Conservation (phyloP, 169 alveolate genomes). For the Eimeria mitis region DNA sequence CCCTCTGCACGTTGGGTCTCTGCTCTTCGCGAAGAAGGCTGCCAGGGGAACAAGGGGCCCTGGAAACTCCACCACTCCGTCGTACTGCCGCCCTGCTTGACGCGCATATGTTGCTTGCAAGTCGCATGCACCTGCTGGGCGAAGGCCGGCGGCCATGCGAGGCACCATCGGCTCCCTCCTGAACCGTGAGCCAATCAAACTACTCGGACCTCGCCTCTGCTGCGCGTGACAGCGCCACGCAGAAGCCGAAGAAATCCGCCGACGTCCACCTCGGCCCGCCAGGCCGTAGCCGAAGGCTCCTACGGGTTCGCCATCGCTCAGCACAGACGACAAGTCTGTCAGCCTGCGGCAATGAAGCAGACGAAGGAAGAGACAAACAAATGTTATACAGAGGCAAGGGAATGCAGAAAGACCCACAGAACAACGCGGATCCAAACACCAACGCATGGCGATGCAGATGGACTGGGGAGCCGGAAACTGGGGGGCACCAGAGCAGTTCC, state of each 20-base stretch:
- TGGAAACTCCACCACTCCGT: constrained; percentile 60
- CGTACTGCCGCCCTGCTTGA: constrained; percentile 17
- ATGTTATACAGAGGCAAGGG: too few species aligned
- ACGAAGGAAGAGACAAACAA: not conserved
- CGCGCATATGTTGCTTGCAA: not conserved
- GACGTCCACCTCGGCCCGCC: constrained; percentile 64
- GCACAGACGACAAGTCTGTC: constrained; percentile 46
- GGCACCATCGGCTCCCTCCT: constrained; percentile 5
- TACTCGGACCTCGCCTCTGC: constrained; percentile 15
- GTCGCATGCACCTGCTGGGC: constrained; percentile 26
- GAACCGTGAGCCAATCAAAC: not conserved
- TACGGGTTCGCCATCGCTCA: constrained; percentile 55
- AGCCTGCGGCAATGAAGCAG: not conserved
- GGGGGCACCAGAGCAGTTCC: not conserved
- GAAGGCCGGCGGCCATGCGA: not conserved
- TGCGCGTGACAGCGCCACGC: constrained; percentile 49
- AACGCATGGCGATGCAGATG: not conserved
- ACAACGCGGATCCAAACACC: not conserved
- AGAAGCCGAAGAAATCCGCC: constrained; percentile 9
- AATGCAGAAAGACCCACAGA: not conserved
- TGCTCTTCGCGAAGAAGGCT: constrained; percentile 62
- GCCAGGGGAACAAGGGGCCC: constrained; percentile 68
- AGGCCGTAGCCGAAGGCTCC: constrained; percentile 69
- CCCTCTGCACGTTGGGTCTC: constrained; percentile 53
- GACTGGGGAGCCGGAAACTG: not conserved